Conservation (phyloP, 2,329 filamentous ascomycete genomes). For the Fusarium sarcochroum region DNA sequence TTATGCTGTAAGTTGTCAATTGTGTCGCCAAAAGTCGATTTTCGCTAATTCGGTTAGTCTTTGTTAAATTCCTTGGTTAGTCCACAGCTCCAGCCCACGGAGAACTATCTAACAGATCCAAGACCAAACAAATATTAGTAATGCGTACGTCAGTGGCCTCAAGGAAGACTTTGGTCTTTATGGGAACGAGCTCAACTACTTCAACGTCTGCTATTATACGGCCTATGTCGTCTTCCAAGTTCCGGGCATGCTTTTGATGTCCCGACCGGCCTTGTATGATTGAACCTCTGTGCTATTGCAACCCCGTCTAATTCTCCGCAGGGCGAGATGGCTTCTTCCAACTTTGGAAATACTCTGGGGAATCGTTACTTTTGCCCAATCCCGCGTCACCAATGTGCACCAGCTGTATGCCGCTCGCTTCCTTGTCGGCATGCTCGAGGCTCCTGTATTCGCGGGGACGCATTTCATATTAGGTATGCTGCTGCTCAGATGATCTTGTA, state of each 20-base stretch:
- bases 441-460: neutral
- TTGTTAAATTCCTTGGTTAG: neutral
- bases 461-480: neutral
- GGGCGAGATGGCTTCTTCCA: neutral
- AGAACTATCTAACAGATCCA: slow-evolving; percentile 2
- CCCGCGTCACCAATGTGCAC: neutral
- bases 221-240: slow-evolving; percentile 34
- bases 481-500: neutral
- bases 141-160: slow-evolving; percentile 57
- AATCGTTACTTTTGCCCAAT: neutral
- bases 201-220: slow-evolving; percentile 40
- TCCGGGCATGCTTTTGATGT: slow-evolving; percentile 37
- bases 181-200: slow-evolving; percentile 52
- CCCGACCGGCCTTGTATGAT: slow-evolving; percentile 37
- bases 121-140: slow-evolving; percentile 49
- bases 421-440: neutral
- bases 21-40: neutral
- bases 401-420: neutral
- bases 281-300: neutral
- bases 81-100: neutral
- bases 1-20: neutral
- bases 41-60: neutral
- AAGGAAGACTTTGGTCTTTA: slow-evolving; percentile 51
- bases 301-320: neutral
- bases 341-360: neutral